These are phyloP conservation scores for Graphium sp. DNA, from an alignment of 2,329 filamentous ascomycete genomes.

Conservation along the genomic window DNA sequence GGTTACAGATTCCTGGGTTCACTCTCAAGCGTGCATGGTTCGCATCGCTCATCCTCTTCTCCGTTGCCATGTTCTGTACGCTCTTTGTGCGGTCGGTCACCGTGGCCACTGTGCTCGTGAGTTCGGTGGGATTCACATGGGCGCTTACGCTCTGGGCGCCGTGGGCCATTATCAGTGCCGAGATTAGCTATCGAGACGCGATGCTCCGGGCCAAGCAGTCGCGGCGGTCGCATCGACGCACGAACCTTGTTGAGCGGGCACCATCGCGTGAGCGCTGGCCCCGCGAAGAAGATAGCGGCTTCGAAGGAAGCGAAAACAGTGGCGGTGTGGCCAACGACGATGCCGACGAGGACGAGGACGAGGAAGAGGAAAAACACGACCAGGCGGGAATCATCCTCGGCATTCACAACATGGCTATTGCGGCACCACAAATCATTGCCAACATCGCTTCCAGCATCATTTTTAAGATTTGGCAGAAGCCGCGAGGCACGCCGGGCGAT, in stretches of 20 bases:
- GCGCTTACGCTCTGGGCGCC: conserved; percentile 87
- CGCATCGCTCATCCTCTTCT: conserved; percentile 68
- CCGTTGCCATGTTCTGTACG: conserved; percentile 65
- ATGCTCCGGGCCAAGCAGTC: conserved; percentile 21
- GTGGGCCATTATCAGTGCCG: conserved; percentile 85
- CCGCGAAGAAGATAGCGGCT: conserved; percentile 6
- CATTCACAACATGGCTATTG: conserved; percentile 90
- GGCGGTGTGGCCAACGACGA: conserved; percentile 7
- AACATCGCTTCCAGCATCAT: conserved; percentile 72
- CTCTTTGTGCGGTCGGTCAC: conserved; percentile 58
- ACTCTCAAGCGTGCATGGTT: conserved; percentile 85
- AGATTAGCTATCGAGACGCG: conserved; percentile 71
- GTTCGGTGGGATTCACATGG: conserved; percentile 78
- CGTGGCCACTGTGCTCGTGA: conserved; percentile 61
- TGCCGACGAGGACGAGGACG: conserved; percentile 17
- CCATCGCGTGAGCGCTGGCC: conserved; percentile 7
- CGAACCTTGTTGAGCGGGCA: neutral
- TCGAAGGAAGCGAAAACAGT: conserved; percentile 2
- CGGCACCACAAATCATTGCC: conserved; percentile 79
- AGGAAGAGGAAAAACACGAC: conserved; percentile 45
- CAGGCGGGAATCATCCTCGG: conserved; percentile 83
- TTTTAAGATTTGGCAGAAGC: conserved; percentile 77
- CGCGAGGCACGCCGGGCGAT: conserved; percentile 68
- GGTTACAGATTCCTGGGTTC: conserved; percentile 61
- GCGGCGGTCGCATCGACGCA: conserved; percentile 6